Evolutionary conservation across 2,329 filamentous ascomycete species (phyloP).

Genomic region (Penicillium occitanis): DNA sequence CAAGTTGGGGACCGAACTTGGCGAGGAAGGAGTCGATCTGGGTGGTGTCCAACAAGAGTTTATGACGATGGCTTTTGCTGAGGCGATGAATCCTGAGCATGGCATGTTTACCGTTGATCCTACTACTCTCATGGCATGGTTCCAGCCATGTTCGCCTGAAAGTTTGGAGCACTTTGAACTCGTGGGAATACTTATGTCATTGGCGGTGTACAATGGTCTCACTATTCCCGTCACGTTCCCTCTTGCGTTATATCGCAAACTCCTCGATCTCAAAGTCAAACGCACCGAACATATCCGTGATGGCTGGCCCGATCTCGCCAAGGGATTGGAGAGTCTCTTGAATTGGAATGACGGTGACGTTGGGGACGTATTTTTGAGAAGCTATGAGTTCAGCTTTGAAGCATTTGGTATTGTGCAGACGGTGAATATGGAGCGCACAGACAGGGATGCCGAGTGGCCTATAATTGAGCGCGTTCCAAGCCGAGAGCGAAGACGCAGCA

Average conservation of each 20-base stretch:
- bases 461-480: slow-evolving; percentile 12
- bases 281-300: slow-evolving; percentile 76
- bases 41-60: slow-evolving; percentile 97
- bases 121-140: slow-evolving; percentile 80
- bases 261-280: slow-evolving; percentile 68
- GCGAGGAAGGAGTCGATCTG: slow-evolving; percentile 88
- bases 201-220: slow-evolving; percentile 90
- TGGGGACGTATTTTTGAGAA: slow-evolving; percentile 76
- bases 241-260: slow-evolving; percentile 74
- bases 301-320: slow-evolving; percentile 81
- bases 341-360: slow-evolving; percentile 80
- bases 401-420: slow-evolving; percentile 54
- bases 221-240: slow-evolving; percentile 90
- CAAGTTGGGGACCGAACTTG: slow-evolving; percentile 74
- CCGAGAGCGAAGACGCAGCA: slow-evolving; percentile 20
- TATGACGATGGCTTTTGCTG: slow-evolving; percentile 78
- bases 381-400: slow-evolving; percentile 79
- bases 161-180: slow-evolving; percentile 89
- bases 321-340: slow-evolving; percentile 69
- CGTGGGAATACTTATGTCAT: slow-evolving; percentile 78
- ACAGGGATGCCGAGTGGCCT: slow-evolving; percentile 40
- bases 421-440: slow-evolving; percentile 55
- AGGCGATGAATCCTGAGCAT: slow-evolving; percentile 74
- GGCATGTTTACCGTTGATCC: slow-evolving; percentile 76
- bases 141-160: slow-evolving; percentile 76